These are phyloP conservation scores for Aurinia saxatilis DNA, from an alignment of 345 rosid species.

Conservation along the genomic window DNA sequence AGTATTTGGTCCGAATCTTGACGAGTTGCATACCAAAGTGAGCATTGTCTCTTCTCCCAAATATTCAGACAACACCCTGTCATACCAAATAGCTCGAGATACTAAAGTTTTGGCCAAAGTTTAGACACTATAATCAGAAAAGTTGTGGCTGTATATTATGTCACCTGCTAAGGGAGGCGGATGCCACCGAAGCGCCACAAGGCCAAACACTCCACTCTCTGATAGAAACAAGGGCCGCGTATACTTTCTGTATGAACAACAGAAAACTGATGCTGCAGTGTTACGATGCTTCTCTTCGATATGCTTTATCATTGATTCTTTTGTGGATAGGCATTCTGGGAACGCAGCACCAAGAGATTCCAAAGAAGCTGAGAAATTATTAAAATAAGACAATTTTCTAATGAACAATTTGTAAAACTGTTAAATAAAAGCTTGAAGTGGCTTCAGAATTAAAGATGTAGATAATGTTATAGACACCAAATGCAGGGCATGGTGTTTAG, in stretches of 20 bases:
- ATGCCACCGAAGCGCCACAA: slow-evolving; percentile 46
- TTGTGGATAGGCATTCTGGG: slow-evolving; percentile 27
- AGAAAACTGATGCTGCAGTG: slow-evolving; percentile 44
- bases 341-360: slow-evolving; percentile 10
- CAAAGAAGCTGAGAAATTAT: slow-evolving; percentile 37
- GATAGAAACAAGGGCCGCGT: slow-evolving; percentile 12
- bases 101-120: background rate
- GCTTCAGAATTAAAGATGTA: too few relatives aligned
- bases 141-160: background rate
- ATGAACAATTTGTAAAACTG: too few relatives aligned
- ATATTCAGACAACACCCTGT: slow-evolving; percentile 51
- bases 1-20: slow-evolving; percentile 28
- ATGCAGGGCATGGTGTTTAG: background rate
- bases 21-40: slow-evolving; percentile 51
- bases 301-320: slow-evolving; percentile 36
- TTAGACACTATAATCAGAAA: background rate
- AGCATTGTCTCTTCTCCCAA: slow-evolving; percentile 66
- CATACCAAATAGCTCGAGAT: background rate
- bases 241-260: slow-evolving; percentile 15
- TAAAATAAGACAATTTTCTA: too few relatives aligned
- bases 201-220: slow-evolving; percentile 32
- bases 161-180: slow-evolving; percentile 51
- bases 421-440: too few relatives aligned
- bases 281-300: slow-evolving; percentile 31
- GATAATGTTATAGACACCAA: background rate